Evolutionary conservation across 495 filamentous ascomycete species (phyloP), one percentile per base, ranked within the genome.

Genomic region (Cenococcum geophilum): DNA sequence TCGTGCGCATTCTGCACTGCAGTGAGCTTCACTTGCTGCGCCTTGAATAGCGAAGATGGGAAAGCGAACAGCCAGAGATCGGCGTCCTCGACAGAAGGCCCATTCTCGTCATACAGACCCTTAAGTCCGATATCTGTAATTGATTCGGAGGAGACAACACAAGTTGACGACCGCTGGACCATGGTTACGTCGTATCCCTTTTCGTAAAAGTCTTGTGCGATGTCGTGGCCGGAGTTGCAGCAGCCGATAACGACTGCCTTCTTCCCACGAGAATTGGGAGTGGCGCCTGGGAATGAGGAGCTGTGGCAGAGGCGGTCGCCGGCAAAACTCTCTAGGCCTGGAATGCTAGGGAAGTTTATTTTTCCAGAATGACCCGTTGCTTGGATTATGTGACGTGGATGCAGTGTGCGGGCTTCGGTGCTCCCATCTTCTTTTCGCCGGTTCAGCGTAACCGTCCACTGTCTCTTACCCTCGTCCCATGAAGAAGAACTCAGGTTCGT

Each of bases 161-260:
- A 85, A 0, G 90, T 92, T 14, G 83, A 83, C 0, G 85, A 86
- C 18, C 90, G 82, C 76, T 95, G 89, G 11, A 95, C 76, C 68
- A 95, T 83, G 9, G 89, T 92, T n/a, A 92, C 86, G n/a, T 87
- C 78, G 64, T 88, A 87, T 1, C 90, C 90, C 43, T 88, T 84
- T 67, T 92, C 88, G 70, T 83, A 84, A 68, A 79, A 92, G 65
- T 92, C 86, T 69, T 92, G 88, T 34, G 86, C 85, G 62, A 95
- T 95, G 69, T 95, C 90, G 65, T 92, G 85, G 11, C 79, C 83
- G 1, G 87, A 91, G 69, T 92, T 93, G 72, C 89, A 89, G 32
- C 83, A 85, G 4, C 90, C 90, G 6, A 95, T 79, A 0, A 95
- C 82, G 20, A 93, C 73, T 1, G 82, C 89, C 63, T 85, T 87